Base-by-base conservation (phyloP, 2,329 filamentous ascomycete species). In the Alternaria viburni region DNA sequence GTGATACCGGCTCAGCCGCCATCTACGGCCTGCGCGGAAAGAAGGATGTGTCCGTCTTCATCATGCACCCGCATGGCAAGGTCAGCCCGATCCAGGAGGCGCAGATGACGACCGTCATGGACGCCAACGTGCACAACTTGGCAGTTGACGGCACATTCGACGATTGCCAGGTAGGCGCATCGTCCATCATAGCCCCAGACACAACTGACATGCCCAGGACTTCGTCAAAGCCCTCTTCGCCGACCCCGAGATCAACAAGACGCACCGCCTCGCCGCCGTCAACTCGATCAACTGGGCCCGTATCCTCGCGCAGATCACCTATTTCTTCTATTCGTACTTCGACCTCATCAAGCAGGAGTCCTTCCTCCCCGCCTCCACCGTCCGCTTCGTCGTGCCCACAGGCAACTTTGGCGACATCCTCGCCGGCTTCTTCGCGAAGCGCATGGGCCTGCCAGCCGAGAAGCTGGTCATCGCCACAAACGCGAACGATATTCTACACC, bases 381-480 rank as follows among this genome's bases (percentile, higher is more conserved):
- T 96, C 43, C 90, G 94, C 64, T 97, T 94, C 74, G 92, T 97
- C 9, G 93, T 97, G 1, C 96, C 96, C 3, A 96, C 94, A 0
- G 96, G 96, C 59, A 98, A 99, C 85, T 99, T 99, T 81, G 93
- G 96, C 66, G 93, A 98, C 78, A 93, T 99, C 69, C 86, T 98
- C 5, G 92, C 93, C 1, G 95, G 95, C 54, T 98, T 95, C 83
- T 97, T 98, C 76, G 94, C 95, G 19, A 90, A 91, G 72, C 86
- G 89, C 72, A 97, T 97, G 93, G 94, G 93, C 59, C 86, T 98
- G 4, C 94, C 94, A 4, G 85, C 90, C 4, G 91, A 96, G 67
- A 97, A 95, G 83, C 88, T 99, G 30, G 89, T 97, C 72, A 91
- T 97, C 60, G 93, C 95, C 0, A 98, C 95, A 55, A 98, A 98